Percentiles rank a stretch among this genome's conserved stretches.
Evolutionary conservation across 768 basidiomycete genomes (phyloP).

Genomic region (Tricholoma flavovirens): DNA sequence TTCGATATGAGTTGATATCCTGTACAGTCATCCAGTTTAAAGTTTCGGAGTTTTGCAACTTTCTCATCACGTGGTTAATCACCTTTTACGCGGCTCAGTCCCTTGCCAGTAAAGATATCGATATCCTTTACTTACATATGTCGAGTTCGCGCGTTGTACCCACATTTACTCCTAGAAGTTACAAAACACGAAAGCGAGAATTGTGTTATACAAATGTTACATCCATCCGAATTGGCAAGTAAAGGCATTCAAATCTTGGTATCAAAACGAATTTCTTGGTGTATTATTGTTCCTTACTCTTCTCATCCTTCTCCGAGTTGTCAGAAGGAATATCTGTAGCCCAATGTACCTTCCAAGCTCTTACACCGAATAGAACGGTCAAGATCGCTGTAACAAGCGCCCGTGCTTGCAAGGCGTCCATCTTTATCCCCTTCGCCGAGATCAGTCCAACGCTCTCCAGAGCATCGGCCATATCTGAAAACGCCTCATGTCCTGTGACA

Average conservation of each 20-base stretch:
- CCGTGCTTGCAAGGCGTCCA: slow-evolving; percentile 23
- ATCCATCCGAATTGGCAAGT: neutral
- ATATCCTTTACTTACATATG: neutral
- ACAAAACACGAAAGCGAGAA: neutral
- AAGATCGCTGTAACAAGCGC: slow-evolving; percentile 28
- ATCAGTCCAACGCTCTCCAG: slow-evolving; percentile 1
- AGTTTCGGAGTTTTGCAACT: neutral
- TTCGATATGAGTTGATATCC: slow-evolving; percentile 15
- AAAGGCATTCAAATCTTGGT: neutral
- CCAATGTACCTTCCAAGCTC: slow-evolving; percentile 27
- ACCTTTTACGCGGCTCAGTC: no score
- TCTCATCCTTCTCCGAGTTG: neutral
- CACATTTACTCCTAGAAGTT: no score
- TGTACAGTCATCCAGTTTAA: slow-evolving; percentile 4
- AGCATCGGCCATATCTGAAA: slow-evolving; percentile 8
- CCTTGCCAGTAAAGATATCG: no score
- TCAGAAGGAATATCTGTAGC: neutral
- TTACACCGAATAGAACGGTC: slow-evolving; percentile 28
- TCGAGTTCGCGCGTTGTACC: no score
- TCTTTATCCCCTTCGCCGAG: neutral
- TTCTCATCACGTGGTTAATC: neutral
- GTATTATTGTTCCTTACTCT: neutral
- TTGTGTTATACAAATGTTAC: neutral
- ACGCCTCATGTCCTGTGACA: slow-evolving; percentile 7
- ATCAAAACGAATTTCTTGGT: neutral